Evolutionary conservation across 345 rosid species (phyloP), one percentile per base, ranked within the genome.

Genomic region (Physaria fendleri): DNA sequence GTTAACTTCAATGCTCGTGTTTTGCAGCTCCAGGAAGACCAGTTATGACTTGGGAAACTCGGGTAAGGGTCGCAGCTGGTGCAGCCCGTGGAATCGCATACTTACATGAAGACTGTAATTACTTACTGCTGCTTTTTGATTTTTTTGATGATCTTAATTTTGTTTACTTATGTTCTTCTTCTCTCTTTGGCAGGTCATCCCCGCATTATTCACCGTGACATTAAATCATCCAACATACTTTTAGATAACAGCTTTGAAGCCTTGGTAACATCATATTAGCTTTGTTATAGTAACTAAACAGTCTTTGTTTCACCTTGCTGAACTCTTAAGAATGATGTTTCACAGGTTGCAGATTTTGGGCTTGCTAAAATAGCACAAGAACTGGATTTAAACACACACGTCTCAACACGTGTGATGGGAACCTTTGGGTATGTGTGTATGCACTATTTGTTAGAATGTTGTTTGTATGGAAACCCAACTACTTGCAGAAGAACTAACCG

Each of bases 81-180:
- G 95, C 99, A 63, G 99, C 99, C 65, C 97, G 88, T 43, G 99
- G 99, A 74, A 80, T 93, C 41, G 97, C 99, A 24, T 93, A 93
- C 65, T 83, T 93, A 20, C 99, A 93, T 56, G 99, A 93, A 84
- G 99, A 93, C 72, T 93, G 99, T 93, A 89, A 80, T 46, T n/a
- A n/a, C 8, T 58, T 73, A 47, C 72, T 71, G 45, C 32, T 72
- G 51, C 32, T 62, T 52, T 40, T 55, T 27, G 7, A 4, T 41
- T 59, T 39, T 30, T 22, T 3, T 32, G 2, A 12, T 15, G 58
- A 45, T 52, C 5, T 23, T n/a, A 5, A 2, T 12, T 22, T 13
- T 30, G 5, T 23, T 25, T 12, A 2, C 56, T 35, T 21, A 34
- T 41, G 32, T 11, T 34, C 30, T 48, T 22, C 6, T 7, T 46